Evolutionary conservation across 2,329 filamentous ascomycete genomes (phyloP).

Genomic region (Colletotrichum chrysophilum): DNA sequence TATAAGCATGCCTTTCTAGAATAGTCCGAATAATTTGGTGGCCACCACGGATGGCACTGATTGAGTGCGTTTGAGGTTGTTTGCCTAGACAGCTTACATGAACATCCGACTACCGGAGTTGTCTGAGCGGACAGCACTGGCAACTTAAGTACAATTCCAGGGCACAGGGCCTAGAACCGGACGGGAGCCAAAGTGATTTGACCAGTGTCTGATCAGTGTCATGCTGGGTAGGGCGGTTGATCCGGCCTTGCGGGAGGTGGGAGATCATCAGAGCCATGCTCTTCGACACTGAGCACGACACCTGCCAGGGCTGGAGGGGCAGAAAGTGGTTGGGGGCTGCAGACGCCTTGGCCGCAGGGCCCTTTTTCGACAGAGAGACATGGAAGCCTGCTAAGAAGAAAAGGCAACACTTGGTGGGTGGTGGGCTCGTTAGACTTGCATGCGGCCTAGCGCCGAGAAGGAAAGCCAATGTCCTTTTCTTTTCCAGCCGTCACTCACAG

Average conservation of each 20-base stretch:
- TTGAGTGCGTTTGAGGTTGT: not conserved
- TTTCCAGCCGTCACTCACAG: not conserved
- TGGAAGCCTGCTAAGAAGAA: not conserved
- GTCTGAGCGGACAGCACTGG: not conserved
- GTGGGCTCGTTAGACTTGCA: slow-evolving; percentile 1
- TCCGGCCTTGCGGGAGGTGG: not conserved
- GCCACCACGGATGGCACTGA: not conserved
- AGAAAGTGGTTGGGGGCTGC: not conserved
- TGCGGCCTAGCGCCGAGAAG: not conserved
- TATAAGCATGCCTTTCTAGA: not conserved
- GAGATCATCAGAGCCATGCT: not conserved
- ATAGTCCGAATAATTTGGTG: not conserved
- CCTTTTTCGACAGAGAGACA: not conserved
- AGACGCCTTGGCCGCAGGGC: not conserved
- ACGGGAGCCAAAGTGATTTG: not conserved
- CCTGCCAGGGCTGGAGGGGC: not conserved
- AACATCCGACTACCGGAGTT: not conserved
- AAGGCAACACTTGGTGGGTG: not conserved
- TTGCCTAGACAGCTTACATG: not conserved
- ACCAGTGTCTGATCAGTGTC: not conserved
- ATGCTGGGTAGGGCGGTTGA: not conserved
- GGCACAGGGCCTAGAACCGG: not conserved
- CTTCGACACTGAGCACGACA: not conserved
- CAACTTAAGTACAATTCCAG: not conserved
- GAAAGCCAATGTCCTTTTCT: not conserved